A percentile compares a stretch with the other conserved stretches of the same genome.
Conservation (phyloP, 2,329 filamentous ascomycete species). For the Aureobasidium sp. region DNA sequence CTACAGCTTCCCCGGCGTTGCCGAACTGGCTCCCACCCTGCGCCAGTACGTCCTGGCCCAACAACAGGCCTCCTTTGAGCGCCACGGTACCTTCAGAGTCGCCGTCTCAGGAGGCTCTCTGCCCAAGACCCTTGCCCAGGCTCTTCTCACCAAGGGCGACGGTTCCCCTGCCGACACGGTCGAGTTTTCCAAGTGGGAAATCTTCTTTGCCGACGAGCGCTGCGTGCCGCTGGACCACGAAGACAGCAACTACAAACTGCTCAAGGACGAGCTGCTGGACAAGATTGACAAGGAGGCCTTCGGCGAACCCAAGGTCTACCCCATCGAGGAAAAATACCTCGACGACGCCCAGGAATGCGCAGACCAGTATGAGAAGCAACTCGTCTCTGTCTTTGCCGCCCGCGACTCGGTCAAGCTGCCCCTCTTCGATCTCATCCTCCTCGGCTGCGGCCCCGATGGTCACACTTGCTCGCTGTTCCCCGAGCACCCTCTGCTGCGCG, state of each 20-base stretch:
- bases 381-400: constrained; percentile 80
- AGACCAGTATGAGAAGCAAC: constrained; percentile 82
- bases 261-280: constrained; percentile 81
- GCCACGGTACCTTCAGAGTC: constrained; percentile 82
- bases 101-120: constrained; percentile 91
- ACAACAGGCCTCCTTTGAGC: constrained; percentile 71
- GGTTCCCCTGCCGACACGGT: constrained; percentile 54
- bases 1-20: constrained; percentile 70
- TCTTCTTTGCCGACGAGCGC: constrained; percentile 98
- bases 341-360: constrained; percentile 86
- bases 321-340: constrained; percentile 64
- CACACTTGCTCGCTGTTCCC: constrained; percentile 98
- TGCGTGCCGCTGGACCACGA: constrained; percentile 84
- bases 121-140: constrained; percentile 78
- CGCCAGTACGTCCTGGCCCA: constrained; percentile 74
- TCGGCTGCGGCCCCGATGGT: constrained; percentile 91
- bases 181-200: constrained; percentile 84
- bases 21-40: constrained; percentile 67
- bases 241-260: constrained; percentile 87
- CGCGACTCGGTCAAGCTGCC: constrained; percentile 92
- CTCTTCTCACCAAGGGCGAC: constrained; percentile 56
- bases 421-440: constrained; percentile 87
- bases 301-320: constrained; percentile 64
- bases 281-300: constrained; percentile 64
- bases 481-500: constrained; percentile 75